Evolutionary conservation across 139 green algal genomes (phyloP), one percentile per base, ranked within the genome.

Genomic region (Coelastrella sp.): DNA sequence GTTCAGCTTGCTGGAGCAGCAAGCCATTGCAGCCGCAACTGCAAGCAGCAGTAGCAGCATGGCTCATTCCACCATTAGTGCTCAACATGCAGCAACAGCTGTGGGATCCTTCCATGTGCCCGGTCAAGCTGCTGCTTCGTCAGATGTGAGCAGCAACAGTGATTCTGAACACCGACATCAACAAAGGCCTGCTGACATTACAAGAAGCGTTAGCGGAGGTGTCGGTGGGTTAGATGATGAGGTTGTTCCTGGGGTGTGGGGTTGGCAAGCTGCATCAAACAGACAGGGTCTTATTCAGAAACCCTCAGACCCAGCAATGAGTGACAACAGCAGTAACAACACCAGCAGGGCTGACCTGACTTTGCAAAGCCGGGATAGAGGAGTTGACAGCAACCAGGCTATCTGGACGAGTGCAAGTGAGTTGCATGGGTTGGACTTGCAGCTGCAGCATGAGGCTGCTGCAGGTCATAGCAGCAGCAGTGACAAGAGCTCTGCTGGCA

Each of bases 1-100:
- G 45, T 98, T 98, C 75, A 38, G 23, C 2, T 88, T 93, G 63
- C 86, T 98, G 43, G 94, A 98, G 89, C 34, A 38, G 5, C 91
- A 96, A 73, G 89, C 91, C 25, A 84, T 93, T 40, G 32, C 69
- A n/a, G 59, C 83, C 21, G 72, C 78, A 35, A 38, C 50, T n/a
- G 59, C 53, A 11, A n/a, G 72, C 41, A 75, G 37, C 63, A 57
- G 62, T 27, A 69, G 67, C 67, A 71, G 67, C 38, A 57, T 25
- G 11, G 21, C 38, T 37, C 30, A 32, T 53, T 27, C 32, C 37
- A 27, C 37, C 37, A 84, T 19, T 38, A 72, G 53, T 37, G 53
- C 21, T 34, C 53, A 34, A 27, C 15, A 11, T 21, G 13, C 76
- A 35, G 57, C 34, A 51, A 64, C 79, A 68, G 79, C 66, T 41